Conservation (phyloP, 495 filamentous ascomycete species). For the Parmelia sp. region DNA sequence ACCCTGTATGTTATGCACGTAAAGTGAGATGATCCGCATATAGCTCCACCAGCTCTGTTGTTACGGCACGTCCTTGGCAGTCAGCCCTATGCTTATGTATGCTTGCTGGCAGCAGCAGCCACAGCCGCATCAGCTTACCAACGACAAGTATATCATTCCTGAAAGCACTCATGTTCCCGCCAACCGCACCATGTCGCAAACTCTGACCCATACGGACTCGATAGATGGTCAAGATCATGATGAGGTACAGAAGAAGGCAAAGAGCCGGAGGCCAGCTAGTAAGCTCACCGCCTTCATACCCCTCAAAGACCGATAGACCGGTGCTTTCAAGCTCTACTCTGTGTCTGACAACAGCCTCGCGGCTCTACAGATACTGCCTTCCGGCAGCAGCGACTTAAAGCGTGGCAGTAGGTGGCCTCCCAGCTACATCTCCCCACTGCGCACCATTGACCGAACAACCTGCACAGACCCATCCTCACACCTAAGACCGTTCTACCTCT, state of each 20-base stretch:
- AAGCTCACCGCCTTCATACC: slow-evolving; percentile 32
- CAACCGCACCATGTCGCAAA: slow-evolving; percentile 43
- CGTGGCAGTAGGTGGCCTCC: slow-evolving; percentile 70
- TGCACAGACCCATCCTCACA: slow-evolving; percentile 73
- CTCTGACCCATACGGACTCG: slow-evolving; percentile 42
- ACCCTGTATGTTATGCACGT: not conserved
- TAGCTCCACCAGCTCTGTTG: no score
- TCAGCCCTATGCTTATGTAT: slow-evolving; percentile 3
- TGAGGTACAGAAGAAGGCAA: slow-evolving; percentile 64
- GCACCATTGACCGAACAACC: slow-evolving; percentile 3
- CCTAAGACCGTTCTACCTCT: slow-evolving; percentile 87
- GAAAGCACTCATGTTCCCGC: slow-evolving; percentile 9
- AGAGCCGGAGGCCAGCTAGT: slow-evolving; percentile 82
- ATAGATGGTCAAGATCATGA: slow-evolving; percentile 45
- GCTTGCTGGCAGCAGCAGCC: not conserved
- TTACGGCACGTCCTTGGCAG: not conserved
- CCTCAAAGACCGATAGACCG: not conserved
- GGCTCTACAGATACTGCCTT: slow-evolving; percentile 71
- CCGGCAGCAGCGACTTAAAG: slow-evolving; percentile 83
- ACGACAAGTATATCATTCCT: not conserved
- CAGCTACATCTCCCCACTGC: not conserved
- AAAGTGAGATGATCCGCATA: not conserved
- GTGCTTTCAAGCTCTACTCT: not conserved
- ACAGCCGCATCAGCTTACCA: not conserved
- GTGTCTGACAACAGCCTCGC: not conserved